phyloP scores from a whole-genome alignment of 2,329 filamentous ascomycete genomes.

The Botrytis elliptica region DNA sequence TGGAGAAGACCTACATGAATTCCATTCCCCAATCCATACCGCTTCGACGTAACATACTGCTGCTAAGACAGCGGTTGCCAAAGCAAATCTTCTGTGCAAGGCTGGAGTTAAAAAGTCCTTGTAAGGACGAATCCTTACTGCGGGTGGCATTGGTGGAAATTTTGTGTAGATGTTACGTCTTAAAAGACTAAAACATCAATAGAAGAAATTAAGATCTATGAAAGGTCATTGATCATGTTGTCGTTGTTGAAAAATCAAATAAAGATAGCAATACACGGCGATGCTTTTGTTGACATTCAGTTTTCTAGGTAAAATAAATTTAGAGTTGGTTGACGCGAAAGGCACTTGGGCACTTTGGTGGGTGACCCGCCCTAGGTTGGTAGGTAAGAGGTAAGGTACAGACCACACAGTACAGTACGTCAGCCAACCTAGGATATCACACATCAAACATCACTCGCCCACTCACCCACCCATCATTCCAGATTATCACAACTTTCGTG shows the following conservation, averaged over 20 bases:
- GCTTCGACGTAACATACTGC: conserved; percentile 72
- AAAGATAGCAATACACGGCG: background rate
- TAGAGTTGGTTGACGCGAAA: conserved; percentile 15
- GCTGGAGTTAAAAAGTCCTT: conserved; percentile 84
- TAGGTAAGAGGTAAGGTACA: background rate
- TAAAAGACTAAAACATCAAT: conserved; percentile 7
- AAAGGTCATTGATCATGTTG: conserved; percentile 27
- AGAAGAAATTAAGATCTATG: conserved; percentile 15
- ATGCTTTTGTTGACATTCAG: conserved; percentile 31
- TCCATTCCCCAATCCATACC: conserved; percentile 66
- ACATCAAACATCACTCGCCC: background rate
- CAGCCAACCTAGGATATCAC: background rate
- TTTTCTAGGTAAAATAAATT: conserved; percentile 31
- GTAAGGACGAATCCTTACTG: conserved; percentile 41
- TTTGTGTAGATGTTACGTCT: background rate
- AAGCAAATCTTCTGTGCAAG: conserved; percentile 81
- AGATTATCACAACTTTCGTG: conserved; percentile 4
- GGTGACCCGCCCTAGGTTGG: conserved; percentile 7
- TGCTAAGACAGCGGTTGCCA: conserved; percentile 68
- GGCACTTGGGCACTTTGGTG: background rate
- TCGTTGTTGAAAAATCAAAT: conserved; percentile 22
- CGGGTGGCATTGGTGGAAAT: conserved; percentile 36
- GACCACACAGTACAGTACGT: conserved; percentile 20
- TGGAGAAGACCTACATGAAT: conserved; percentile 49
- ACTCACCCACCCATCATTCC: background rate